phyloP scores from a whole-genome alignment of 495 filamentous ascomycete species.

The Penicillium cosmopolitanum region DNA sequence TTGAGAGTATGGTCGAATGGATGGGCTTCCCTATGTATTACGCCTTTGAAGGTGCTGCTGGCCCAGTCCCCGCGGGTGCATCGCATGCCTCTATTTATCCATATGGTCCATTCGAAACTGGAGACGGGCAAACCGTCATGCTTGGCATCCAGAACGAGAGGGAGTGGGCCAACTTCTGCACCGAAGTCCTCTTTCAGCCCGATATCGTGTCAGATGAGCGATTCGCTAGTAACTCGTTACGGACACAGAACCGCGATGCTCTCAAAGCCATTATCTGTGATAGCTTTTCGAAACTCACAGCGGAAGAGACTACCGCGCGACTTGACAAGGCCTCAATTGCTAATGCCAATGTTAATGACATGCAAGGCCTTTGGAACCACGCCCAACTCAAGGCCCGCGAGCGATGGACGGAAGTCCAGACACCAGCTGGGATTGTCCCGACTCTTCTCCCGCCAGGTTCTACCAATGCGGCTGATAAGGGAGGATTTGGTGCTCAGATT shows the following conservation, averaged over 20 bases:
- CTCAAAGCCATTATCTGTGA: constrained; percentile 37
- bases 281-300: constrained; percentile 32
- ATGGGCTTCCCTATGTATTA: constrained; percentile 61
- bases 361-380: constrained; percentile 54
- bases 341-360: constrained; percentile 55
- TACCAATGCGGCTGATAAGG: constrained; percentile 20
- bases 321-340: constrained; percentile 45
- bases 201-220: constrained; percentile 37
- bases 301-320: constrained; percentile 32
- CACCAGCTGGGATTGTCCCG: constrained; percentile 41
- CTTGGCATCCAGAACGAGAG: constrained; percentile 57
- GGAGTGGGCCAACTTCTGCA: constrained; percentile 54
- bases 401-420: constrained; percentile 51
- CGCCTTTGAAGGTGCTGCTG: constrained; percentile 41
- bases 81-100: constrained; percentile 56
- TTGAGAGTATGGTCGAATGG: constrained; percentile 59
- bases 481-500: constrained; percentile 31
- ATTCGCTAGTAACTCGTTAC: constrained; percentile 41
- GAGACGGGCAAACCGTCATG: constrained; percentile 52
- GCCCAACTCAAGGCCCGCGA: constrained; percentile 47
- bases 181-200: constrained; percentile 35
- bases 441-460: constrained; percentile 49
- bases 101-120: constrained; percentile 55
- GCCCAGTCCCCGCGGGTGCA: constrained; percentile 46
- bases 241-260: constrained; percentile 36